Evolutionary conservation across 306 rosid species (phyloP).

Genomic region (Vigna reflexopilosa): DNA sequence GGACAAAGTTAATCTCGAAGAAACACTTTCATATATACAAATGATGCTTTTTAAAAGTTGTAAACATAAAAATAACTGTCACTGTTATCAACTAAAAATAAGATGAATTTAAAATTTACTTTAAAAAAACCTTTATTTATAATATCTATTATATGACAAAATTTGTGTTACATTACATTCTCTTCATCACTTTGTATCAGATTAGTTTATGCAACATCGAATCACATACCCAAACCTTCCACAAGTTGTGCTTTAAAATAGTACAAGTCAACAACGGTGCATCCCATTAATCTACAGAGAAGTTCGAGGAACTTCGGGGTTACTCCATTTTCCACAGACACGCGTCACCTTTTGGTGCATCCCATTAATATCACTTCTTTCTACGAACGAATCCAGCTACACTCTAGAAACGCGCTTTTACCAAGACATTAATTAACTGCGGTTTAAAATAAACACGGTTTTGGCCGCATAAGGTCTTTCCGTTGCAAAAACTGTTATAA

Average conservation of each 20-base stretch:
- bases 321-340: slow-evolving; percentile 6
- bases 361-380: background rate
- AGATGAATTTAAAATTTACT: no score
- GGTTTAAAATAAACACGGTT: slow-evolving; percentile 35
- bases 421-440: background rate
- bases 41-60: no score
- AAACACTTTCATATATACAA: no score
- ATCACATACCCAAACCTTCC: background rate
- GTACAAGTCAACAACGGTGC: background rate
- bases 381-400: background rate
- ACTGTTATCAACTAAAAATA: no score
- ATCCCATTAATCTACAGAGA: background rate
- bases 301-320: background rate
- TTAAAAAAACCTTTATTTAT: no score
- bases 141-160: no score
- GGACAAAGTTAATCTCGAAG: no score
- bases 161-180: no score
- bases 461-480: background rate
- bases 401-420: slow-evolving; percentile 36
- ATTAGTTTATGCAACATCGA: no score
- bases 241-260: background rate
- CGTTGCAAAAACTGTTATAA: background rate
- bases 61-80: no score
- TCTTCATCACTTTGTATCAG: no score
- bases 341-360: background rate